Evolutionary conservation across 306 rosid genomes (phyloP).

Genomic region (Vigna radiata): DNA sequence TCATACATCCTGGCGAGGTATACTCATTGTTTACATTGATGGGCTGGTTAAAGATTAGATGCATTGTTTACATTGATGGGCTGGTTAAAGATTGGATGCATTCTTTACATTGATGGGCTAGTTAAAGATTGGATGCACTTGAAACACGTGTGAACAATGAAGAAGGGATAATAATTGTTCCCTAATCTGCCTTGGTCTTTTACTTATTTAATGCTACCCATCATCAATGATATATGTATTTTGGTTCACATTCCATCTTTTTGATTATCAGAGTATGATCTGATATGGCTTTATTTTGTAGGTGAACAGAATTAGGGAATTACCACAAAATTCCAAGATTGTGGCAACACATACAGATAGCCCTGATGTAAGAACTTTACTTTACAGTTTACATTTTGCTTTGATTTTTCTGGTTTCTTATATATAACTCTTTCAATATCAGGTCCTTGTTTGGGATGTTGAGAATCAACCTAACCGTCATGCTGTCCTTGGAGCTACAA

Average conservation of each 20-base stretch:
- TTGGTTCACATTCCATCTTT: constrained; percentile 22
- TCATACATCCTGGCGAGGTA: constrained; percentile 99
- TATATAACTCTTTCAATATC: constrained; percentile 35
- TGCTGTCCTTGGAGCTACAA: constrained; percentile 94
- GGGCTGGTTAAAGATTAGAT: not conserved
- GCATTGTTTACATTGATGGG: not conserved
- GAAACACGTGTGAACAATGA: not conserved
- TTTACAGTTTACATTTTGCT: constrained; percentile 22
- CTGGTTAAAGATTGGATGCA: too few species aligned
- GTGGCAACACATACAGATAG: constrained; percentile 98
- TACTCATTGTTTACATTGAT: not conserved
- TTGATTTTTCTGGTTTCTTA: constrained; percentile 26
- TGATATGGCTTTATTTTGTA: constrained; percentile 51
- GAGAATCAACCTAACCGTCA: constrained; percentile 98
- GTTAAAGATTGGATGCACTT: not conserved
- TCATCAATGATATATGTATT: constrained; percentile 13
- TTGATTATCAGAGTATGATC: constrained; percentile 1
- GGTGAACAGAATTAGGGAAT: constrained; percentile 99
- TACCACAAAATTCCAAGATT: constrained; percentile 89
- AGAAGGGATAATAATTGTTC: constrained; percentile 5
- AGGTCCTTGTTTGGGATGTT: constrained; percentile 99
- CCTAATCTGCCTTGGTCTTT: constrained; percentile 19
- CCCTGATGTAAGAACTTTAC: constrained; percentile 78
- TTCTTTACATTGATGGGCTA: not conserved
- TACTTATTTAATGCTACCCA: not conserved